These are phyloP conservation scores for Trichophyton rubrum DNA, from an alignment of 2,329 filamentous ascomycete genomes.

Conservation along the genomic window DNA sequence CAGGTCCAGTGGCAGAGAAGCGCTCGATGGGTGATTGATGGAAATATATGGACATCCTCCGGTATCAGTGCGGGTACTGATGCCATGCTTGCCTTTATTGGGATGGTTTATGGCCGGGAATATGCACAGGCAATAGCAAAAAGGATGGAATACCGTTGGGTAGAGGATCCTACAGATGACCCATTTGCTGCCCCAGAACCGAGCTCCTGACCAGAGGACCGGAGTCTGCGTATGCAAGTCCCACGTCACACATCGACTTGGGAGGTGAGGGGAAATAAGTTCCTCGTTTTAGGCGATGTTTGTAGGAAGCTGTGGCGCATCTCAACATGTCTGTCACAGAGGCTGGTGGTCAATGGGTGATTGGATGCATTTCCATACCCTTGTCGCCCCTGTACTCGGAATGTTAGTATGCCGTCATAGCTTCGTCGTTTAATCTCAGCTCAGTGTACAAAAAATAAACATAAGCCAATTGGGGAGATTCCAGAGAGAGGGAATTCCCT, in stretches of 20 bases:
- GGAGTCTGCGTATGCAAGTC: neutral
- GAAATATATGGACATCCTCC: conserved; percentile 54
- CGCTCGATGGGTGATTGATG: conserved; percentile 54
- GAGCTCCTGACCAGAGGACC: neutral
- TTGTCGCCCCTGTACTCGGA: neutral
- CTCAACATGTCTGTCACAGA: neutral
- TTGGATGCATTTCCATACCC: neutral
- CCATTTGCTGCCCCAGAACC: conserved; percentile 36
- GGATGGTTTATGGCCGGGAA: conserved; percentile 41
- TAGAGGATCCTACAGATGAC: conserved; percentile 40
- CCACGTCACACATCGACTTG: neutral
- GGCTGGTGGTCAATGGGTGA: neutral
- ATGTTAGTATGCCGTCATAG: neutral
- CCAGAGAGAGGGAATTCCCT: neutral
- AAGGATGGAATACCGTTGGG: conserved; percentile 47
- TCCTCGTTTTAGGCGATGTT: neutral
- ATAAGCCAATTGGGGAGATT: neutral
- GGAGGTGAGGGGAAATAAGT: neutral
- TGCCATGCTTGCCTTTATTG: conserved; percentile 46
- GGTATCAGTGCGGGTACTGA: conserved; percentile 54
- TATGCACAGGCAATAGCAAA: conserved; percentile 39
- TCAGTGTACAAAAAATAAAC: neutral
- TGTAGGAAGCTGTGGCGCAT: neutral
- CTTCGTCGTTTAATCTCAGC: neutral
- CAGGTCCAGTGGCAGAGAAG: conserved; percentile 47